Percentiles rank a stretch among this genome's conserved stretches.
Conservation (phyloP, 768 basidiomycete genomes). For the Pleurotus salmoneostramineus region DNA sequence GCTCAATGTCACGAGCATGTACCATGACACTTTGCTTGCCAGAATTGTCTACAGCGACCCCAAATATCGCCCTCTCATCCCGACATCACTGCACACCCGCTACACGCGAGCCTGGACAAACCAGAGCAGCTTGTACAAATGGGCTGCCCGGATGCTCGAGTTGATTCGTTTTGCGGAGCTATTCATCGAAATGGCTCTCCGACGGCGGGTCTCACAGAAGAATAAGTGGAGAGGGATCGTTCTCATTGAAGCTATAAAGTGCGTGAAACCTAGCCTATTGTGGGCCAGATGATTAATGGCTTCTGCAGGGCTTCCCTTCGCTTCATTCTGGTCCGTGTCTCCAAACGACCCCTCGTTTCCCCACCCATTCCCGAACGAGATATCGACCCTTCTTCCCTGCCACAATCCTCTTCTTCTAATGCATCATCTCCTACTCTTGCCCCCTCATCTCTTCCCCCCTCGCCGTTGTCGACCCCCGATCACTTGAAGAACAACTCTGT, state of each 20-base stretch:
- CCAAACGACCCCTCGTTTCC: constrained; percentile 69
- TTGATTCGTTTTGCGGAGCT: constrained; percentile 80
- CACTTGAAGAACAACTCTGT: constrained; percentile 79
- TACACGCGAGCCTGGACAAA: constrained; percentile 88
- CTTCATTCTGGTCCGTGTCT: constrained; percentile 67
- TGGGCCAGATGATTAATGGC: constrained; percentile 10
- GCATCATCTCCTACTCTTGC: constrained; percentile 58
- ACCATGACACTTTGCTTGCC: constrained; percentile 90
- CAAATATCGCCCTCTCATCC: constrained; percentile 72
- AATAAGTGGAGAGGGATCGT: constrained; percentile 75
- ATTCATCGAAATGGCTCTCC: constrained; percentile 84
- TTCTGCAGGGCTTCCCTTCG: constrained; percentile 66
- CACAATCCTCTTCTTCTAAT: constrained; percentile 37
- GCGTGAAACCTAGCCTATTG: constrained; percentile 20
- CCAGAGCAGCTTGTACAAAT: constrained; percentile 67
- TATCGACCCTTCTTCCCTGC: constrained; percentile 70
- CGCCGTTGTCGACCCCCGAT: constrained; percentile 64
- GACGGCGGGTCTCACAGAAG: constrained; percentile 62
- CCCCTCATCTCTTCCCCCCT: constrained; percentile 52
- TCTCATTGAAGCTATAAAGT: constrained; percentile 84
- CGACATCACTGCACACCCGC: constrained; percentile 75
- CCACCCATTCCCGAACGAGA: constrained; percentile 87
- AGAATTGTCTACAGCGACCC: constrained; percentile 60
- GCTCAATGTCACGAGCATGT: constrained; percentile 85
- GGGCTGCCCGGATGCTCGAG: constrained; percentile 72